phyloP scores from a whole-genome alignment of 768 basidiomycete genomes.

The Trametes sanguinea region DNA sequence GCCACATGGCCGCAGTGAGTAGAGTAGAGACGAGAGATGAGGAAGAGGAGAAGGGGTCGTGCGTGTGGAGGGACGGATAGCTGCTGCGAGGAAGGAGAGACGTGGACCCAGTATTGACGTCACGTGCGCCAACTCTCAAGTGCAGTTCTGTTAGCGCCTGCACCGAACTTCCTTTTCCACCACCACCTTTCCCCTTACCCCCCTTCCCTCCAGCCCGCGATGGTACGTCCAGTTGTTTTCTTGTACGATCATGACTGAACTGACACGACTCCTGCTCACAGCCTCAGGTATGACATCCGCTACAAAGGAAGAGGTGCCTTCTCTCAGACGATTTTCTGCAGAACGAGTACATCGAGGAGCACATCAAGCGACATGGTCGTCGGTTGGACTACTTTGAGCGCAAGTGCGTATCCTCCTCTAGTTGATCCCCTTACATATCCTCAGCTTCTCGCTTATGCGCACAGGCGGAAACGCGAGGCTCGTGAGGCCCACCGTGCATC shows the following conservation, averaged over 20 bases:
- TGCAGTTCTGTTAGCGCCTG: constrained; percentile 1
- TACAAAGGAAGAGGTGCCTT: neutral
- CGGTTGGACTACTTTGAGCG: constrained; percentile 95
- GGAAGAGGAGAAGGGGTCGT: constrained; percentile 6
- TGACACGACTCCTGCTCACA: constrained; percentile 30
- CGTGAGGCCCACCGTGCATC: constrained; percentile 78
- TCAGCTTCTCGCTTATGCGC: neutral
- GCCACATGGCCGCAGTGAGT: constrained; percentile 60
- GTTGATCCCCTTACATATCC: neutral
- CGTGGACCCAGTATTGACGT: constrained; percentile 21
- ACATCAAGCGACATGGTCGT: constrained; percentile 95
- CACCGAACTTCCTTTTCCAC: constrained; percentile 3
- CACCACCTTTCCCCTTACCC: constrained; percentile 6
- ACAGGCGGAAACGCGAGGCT: constrained; percentile 81
- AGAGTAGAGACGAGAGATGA: constrained; percentile 7
- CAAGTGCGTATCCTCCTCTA: constrained; percentile 55
- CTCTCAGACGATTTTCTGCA: constrained; percentile 36
- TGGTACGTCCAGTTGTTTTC: constrained; percentile 29
- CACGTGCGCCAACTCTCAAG: constrained; percentile 14
- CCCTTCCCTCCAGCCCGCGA: constrained; percentile 18
- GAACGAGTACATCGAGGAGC: constrained; percentile 99
- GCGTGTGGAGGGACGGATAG: neutral
- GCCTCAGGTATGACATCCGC: constrained; percentile 59
- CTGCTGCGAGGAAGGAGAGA: constrained; percentile 14
- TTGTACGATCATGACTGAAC: neutral